Conservation (phyloP, 371 early-diverging fungal species). For the Mortierella polycephala region DNA sequence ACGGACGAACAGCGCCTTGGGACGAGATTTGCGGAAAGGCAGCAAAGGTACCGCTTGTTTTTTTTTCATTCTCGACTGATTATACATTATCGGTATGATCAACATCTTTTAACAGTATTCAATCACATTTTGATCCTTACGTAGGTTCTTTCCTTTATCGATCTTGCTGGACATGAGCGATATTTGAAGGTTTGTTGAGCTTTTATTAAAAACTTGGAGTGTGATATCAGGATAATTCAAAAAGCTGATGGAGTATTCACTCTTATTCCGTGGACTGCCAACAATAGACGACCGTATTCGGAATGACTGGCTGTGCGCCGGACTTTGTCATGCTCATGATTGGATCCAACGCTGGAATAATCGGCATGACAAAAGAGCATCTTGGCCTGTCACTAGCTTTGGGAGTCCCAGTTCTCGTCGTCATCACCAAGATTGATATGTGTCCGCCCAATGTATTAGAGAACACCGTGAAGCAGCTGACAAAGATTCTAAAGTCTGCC, state of each 20-base stretch:
- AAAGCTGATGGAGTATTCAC: neutral
- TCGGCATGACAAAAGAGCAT: slow-evolving; percentile 96
- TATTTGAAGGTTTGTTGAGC: slow-evolving; percentile 75
- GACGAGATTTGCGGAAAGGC: slow-evolving; percentile 82
- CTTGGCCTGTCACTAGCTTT: slow-evolving; percentile 90
- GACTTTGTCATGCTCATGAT: slow-evolving; percentile 94
- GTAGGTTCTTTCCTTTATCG: slow-evolving; percentile 82
- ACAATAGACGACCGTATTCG: slow-evolving; percentile 88
- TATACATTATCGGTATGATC: neutral
- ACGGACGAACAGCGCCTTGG: slow-evolving; percentile 80
- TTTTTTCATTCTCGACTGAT: neutral
- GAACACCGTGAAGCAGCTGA: slow-evolving; percentile 83
- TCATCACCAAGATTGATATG: slow-evolving; percentile 93
- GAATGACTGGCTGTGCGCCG: slow-evolving; percentile 90
- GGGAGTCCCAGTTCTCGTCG: slow-evolving; percentile 88
- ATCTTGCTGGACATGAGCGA: slow-evolving; percentile 94
- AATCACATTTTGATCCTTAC: neutral
- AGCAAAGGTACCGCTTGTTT: slow-evolving; percentile 74
- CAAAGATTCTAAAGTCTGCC: slow-evolving; percentile 83
- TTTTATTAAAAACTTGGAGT: neutral
- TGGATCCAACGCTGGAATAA: slow-evolving; percentile 91
- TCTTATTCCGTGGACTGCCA: neutral
- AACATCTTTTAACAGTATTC: neutral
- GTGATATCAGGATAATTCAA: neutral
- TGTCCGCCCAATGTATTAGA: slow-evolving; percentile 89